Evolutionary conservation across 2,329 filamentous ascomycete species (phyloP), one percentile per base, ranked within the genome.

Genomic region (Sporothrix schenckii): DNA sequence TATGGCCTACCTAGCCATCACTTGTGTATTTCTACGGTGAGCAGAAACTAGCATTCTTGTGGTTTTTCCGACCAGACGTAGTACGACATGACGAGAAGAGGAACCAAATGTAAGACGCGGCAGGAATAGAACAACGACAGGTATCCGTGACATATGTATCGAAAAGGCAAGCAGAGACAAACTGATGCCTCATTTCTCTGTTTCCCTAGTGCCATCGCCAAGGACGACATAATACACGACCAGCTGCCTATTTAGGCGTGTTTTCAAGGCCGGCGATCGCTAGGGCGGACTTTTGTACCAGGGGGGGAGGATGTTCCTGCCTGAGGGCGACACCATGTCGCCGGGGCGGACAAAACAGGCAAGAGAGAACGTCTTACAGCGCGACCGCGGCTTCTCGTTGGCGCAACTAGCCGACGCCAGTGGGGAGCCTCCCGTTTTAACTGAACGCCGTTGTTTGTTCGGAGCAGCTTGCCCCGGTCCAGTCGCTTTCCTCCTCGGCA

Each of bases 351-450:
- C 60, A 4, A 63, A 65, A 65, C 7, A 65, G 60, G 60, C 41
- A 65, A 30, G 60, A 61, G 41, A 50, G 7, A 65, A 50, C 16
- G 44, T 30, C 34, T 19, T 16, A 14, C 44, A 34, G 16, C 21
- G 44, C 61, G 61, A 65, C 34, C 44, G 61, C 44, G 27, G 5
- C 61, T 65, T 65, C 61, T 65, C 24, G 61, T 65, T 65, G 61
- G 61, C 61, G 61, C 61, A 24, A 65, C 61, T 65, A 65, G 24
- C 60, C 58, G 58, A 63, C 58, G 39, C 7, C 41, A 47, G 58
- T 63, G 58, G 58, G 14, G 58, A 11, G 56, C 56, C 56, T 60
- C 24, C 56, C 56, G 56, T 60, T 58, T 39, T n/a, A 21, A 53
- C 4, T 39, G 27, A 27, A 39, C 30, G 54, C 27, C 11, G 56